phyloP scores from a whole-genome alignment of 2,329 filamentous ascomycete genomes.

The Exophiala sp. region DNA sequence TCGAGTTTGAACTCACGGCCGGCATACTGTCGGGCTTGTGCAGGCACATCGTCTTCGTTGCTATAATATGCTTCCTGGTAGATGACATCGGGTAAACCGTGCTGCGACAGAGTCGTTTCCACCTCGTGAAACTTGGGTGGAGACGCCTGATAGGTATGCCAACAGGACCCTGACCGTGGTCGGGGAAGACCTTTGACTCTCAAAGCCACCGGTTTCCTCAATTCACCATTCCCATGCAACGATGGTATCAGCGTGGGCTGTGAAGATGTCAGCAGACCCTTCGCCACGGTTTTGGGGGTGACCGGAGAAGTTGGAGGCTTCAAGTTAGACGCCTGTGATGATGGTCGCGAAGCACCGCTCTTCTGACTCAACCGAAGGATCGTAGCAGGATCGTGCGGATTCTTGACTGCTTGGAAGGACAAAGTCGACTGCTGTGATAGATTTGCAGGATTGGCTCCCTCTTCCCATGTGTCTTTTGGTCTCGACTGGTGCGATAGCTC shows the following conservation, averaged over 20 bases:
- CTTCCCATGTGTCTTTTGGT: neutral
- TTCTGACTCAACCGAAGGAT: slow-evolving; percentile 61
- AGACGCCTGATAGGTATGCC: slow-evolving; percentile 29
- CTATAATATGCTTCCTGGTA: slow-evolving; percentile 86
- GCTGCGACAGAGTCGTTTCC: slow-evolving; percentile 49
- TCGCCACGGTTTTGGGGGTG: slow-evolving; percentile 6
- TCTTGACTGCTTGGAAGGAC: slow-evolving; percentile 70
- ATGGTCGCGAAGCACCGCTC: slow-evolving; percentile 49
- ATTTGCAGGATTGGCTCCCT: neutral
- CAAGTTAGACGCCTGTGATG: slow-evolving; percentile 24
- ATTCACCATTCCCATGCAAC: slow-evolving; percentile 4
- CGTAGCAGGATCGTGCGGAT: slow-evolving; percentile 61
- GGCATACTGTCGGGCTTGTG: slow-evolving; percentile 72
- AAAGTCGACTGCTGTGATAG: slow-evolving; percentile 43
- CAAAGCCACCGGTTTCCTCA: neutral
- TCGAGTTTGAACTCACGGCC: slow-evolving; percentile 76
- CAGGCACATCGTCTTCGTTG: slow-evolving; percentile 73
- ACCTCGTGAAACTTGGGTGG: slow-evolving; percentile 37
- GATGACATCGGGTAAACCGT: slow-evolving; percentile 60
- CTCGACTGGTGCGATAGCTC: slow-evolving; percentile 30
- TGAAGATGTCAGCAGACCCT: slow-evolving; percentile 1
- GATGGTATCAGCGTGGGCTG: slow-evolving; percentile 9
- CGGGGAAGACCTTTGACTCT: slow-evolving; percentile 1
- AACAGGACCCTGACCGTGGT: neutral
- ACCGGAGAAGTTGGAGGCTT: slow-evolving; percentile 4